Conservation (phyloP, 2,329 filamentous ascomycete genomes). For the Ceratocystis eucalypticola region DNA sequence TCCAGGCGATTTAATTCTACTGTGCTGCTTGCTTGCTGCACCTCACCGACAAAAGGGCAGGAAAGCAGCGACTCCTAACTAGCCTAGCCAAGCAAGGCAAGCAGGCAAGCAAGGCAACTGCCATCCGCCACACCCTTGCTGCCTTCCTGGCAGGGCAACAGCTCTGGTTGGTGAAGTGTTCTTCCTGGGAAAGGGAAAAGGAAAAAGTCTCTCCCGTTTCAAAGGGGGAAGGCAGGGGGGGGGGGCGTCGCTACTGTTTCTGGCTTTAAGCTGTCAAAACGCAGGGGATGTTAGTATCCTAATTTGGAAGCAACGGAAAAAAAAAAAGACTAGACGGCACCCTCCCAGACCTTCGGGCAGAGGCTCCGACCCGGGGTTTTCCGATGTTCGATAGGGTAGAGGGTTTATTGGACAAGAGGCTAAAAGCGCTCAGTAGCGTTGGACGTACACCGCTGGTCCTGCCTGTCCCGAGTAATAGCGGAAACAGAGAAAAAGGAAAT, state of each 20-base stretch:
- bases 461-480: not conserved
- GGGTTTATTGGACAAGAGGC: not conserved
- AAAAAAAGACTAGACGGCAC: too few species aligned
- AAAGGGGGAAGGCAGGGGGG: not conserved
- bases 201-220: slow-evolving; percentile 7
- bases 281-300: slow-evolving; percentile 10
- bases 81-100: too few species aligned
- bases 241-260: not conserved
- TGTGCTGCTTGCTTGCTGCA: too few species aligned
- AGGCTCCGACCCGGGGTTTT: not conserved
- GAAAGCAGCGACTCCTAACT: too few species aligned
- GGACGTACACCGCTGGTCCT: too few species aligned
- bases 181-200: not conserved
- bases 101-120: too few species aligned
- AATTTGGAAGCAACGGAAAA: not conserved
- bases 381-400: not conserved
- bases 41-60: too few species aligned
- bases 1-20: too few species aligned
- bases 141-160: too few species aligned
- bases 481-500: not conserved
- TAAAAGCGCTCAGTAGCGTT: too few species aligned
- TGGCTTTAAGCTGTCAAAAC: slow-evolving; percentile 1
- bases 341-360: not conserved
- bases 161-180: too few species aligned
- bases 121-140: too few species aligned